Evolutionary conservation across 129 eudicot genomes (phyloP), one percentile per base, ranked within the genome.

Genomic region (Sambucus nigra): DNA sequence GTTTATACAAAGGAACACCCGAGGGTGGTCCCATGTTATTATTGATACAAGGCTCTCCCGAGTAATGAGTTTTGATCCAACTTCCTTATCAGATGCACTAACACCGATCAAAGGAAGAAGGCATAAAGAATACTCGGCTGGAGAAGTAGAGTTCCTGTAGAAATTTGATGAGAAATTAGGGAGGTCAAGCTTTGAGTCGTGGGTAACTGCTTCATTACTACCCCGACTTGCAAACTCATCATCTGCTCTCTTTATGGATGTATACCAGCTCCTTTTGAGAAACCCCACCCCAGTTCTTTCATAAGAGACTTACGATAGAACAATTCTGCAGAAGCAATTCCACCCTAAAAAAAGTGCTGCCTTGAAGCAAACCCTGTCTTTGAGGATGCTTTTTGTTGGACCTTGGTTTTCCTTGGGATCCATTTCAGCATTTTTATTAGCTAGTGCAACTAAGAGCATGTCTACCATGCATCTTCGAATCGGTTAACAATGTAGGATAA

Each of bases 361-460:
- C 22, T 67, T 88, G 77, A 74, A 83, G 31, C 82, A 83, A 72
- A 68, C 70, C 5, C 69, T 80, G 1, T 84, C 94, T 53, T 68
- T 75, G 6, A 81, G 81, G 51, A 84, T 84, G 91, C 82, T 88
- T 65, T 78, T 73, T 6, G 95, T 81, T 12, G 97, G 94, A 52
- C 82, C 87, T 21, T 88, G 97, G 97, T 73, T 88, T 46, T 87
- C 97, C 7, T 87, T 94, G 9, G 50, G 82, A 42, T 92, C 95
- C 7, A 64, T 88, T 59, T 77, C 88, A 28, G 82, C 79, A 15
- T 73, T 45, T 63, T 60, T 88, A 56, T 78, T 88, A 28, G 88
- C 92, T 2, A 68, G 82, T 0, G 92, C 94, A 45, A 87, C 97
- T 32, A 75, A 73, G 54, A 60, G 63, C 56, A 66, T 81, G 13